These are phyloP conservation scores for Aspergillus sergii DNA, from an alignment of 2,329 filamentous ascomycete species.

Conservation along the genomic window DNA sequence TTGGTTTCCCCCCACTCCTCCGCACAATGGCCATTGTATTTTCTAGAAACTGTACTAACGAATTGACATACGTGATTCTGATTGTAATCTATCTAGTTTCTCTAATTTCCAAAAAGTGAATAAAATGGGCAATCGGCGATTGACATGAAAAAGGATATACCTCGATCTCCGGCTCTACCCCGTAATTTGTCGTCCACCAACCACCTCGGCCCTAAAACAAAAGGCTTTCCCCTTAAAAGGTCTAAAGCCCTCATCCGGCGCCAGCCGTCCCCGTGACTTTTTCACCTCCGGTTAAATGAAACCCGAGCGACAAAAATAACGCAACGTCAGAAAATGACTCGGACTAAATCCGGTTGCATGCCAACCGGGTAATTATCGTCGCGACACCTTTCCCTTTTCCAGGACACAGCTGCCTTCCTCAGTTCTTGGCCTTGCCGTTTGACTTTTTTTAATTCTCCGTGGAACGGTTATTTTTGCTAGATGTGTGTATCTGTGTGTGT, in stretches of 20 bases:
- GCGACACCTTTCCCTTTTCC: not conserved
- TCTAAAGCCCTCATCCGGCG: not conserved
- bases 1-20: not conserved
- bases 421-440: not conserved
- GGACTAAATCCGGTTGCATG: not conserved
- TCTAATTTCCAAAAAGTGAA: too few relatives aligned
- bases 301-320: not conserved
- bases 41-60: not conserved
- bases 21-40: not conserved
- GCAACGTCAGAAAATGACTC: not conserved
- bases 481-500: not conserved
- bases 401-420: too few relatives aligned
- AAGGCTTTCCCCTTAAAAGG: not conserved
- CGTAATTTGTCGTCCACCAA: constrained; percentile 7
- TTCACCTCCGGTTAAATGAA: not conserved
- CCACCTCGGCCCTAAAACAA: constrained; percentile 8
- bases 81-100: not conserved
- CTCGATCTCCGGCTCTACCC: not conserved
- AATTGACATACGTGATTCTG: not conserved
- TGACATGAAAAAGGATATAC: too few relatives aligned
- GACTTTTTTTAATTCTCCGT: not conserved
- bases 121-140: too few relatives aligned
- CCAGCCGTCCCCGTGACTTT: constrained; percentile 1
- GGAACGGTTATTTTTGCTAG: too few relatives aligned
- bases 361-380: not conserved